Evolutionary conservation across 2,329 filamentous ascomycete genomes (phyloP), one percentile per base, ranked within the genome.

Genomic region (Penicillium sp.): DNA sequence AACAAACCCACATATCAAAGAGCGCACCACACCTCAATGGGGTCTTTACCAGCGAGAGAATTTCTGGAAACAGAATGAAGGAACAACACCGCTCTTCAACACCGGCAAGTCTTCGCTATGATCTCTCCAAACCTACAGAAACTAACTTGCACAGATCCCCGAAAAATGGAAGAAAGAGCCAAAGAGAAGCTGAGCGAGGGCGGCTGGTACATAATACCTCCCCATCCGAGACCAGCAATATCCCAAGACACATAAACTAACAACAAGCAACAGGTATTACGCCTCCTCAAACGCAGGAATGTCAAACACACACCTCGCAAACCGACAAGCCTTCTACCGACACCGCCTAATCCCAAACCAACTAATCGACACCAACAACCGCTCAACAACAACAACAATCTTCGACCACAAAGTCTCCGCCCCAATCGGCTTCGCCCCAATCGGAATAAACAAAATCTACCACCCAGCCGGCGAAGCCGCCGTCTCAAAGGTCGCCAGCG

Each of bases 391-490:
- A 1, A 83, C 83, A 13, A 75, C 73, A 4, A 83, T 89, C 59
- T 88, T 87, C 69, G 82, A 85, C 15, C 83, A 87, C 69, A 77
- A 79, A 49, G 81, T 85, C 15, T 76, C 80, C 2, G 84, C 84
- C 0, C 85, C 86, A 0, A 82, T 88, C 50, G 84, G 83, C n/a
- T 86, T 88, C 65, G 83, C 85, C 0, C 85, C 85, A 0, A 82
- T 88, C 29, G 85, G 86, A 5, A 87, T 88, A 63, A 87, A 88
- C 74, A 82, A 83, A 60, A 88, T 88, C 64, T 88, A 87, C 73
- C 79, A 88, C 63, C 78, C 80, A 0, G 68, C 73, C 0, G 85
- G 82, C 39, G 86, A 89, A 66, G 68, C 85, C 0, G 79, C 83
- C 0, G 84, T 87, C 1, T 84, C 86, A 10, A 81, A 80, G 56